These are phyloP conservation scores for Phytophthora cajani DNA, from an alignment of 352 stramenopile genomes.

Conservation along the genomic window DNA sequence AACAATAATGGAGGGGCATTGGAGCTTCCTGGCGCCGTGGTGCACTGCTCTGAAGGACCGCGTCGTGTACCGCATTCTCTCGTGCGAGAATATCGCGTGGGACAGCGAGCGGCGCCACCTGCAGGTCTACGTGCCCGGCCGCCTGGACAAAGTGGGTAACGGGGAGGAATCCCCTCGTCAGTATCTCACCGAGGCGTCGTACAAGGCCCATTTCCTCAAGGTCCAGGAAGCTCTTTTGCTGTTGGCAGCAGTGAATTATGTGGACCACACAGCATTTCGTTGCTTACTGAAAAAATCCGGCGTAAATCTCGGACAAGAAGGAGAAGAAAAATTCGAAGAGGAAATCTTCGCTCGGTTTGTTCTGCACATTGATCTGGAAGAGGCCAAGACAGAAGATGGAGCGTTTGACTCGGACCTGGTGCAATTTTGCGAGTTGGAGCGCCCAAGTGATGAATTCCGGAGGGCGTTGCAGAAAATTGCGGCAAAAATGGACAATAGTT, in stretches of 20 bases:
- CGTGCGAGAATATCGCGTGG: background rate
- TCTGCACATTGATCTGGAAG: background rate
- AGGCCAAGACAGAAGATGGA: background rate
- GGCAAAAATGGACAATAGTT: background rate
- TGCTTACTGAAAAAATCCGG: background rate
- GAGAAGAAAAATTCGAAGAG: constrained; percentile 2
- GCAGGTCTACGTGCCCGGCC: background rate
- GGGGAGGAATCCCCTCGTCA: background rate
- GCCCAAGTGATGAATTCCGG: background rate
- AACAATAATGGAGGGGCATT: background rate
- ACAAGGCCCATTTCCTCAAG: background rate
- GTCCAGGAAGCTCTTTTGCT: background rate
- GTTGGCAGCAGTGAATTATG: background rate
- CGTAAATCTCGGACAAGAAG: background rate
- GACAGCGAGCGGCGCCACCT: background rate
- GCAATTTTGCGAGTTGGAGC: background rate
- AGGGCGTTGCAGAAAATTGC: background rate
- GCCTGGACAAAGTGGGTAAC: background rate
- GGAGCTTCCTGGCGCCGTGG: background rate
- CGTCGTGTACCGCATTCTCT: background rate
- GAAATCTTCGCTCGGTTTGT: background rate
- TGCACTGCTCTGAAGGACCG: background rate
- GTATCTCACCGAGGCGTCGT: background rate
- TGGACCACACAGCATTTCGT: background rate
- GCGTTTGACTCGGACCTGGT: background rate